These are phyloP conservation scores for Cladosporium oxysporum DNA, from an alignment of 2,329 filamentous ascomycete genomes.

Conservation along the genomic window DNA sequence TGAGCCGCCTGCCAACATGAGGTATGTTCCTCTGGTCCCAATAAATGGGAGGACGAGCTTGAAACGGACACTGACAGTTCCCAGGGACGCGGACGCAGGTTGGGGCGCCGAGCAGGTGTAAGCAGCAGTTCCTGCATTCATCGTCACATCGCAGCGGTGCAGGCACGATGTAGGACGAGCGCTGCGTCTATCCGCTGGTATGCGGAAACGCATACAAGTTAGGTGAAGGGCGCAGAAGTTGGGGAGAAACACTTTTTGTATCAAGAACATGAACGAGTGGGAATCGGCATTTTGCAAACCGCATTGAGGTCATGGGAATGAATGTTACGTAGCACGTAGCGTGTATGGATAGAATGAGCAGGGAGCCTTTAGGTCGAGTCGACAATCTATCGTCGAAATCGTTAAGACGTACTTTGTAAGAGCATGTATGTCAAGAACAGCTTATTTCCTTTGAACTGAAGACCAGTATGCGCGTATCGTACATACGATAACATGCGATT, in stretches of 20 bases:
- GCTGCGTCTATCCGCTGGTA: neutral
- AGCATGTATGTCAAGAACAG: neutral
- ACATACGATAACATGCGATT: neutral
- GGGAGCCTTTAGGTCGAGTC: neutral
- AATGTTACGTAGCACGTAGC: slow-evolving; percentile 11
- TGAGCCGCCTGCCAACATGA: slow-evolving; percentile 57
- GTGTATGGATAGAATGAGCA: slow-evolving; percentile 7
- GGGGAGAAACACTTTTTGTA: neutral
- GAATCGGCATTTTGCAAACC: neutral
- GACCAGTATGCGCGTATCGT: neutral
- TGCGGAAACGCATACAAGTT: neutral
- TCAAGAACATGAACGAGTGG: slow-evolving; percentile 5
- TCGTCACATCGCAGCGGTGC: slow-evolving; percentile 15
- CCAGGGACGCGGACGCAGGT: slow-evolving; percentile 53
- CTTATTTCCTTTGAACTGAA: no score
- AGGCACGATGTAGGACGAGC: neutral
- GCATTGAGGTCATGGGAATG: slow-evolving; percentile 7
- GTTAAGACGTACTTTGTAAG: neutral
- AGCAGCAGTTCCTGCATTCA: slow-evolving; percentile 21
- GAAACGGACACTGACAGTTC: slow-evolving; percentile 15
- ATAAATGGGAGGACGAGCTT: neutral
- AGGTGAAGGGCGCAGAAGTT: neutral
- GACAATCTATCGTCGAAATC: neutral
- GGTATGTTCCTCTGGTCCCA: slow-evolving; percentile 35
- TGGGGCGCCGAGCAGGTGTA: slow-evolving; percentile 58